Percentiles rank a stretch among this genome's conserved stretches.
Evolutionary conservation across 2,329 filamentous ascomycete species (phyloP).

Genomic region (Harringtonia aguacate): DNA sequence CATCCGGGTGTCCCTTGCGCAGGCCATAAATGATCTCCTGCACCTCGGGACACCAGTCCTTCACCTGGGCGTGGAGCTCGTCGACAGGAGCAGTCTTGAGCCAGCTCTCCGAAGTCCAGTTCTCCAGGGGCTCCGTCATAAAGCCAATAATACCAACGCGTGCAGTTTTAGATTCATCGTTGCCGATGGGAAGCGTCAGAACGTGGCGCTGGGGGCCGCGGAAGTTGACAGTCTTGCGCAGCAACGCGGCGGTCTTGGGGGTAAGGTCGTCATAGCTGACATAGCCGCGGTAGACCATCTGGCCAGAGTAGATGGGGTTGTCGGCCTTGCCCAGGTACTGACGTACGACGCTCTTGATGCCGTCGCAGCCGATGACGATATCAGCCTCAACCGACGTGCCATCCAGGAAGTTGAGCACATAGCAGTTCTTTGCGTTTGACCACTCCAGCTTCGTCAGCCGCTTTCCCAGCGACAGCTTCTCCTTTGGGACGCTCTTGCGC

Average conservation of each 20-base stretch:
- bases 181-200: conserved; percentile 23
- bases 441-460: conserved; percentile 4
- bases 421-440: neutral
- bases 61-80: conserved; percentile 28
- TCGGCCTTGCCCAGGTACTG: conserved; percentile 34
- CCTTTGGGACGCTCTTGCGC: conserved; percentile 1
- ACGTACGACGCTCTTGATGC: conserved; percentile 47
- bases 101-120: conserved; percentile 12
- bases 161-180: conserved; percentile 21
- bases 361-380: conserved; percentile 51
- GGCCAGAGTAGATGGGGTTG: conserved; percentile 39
- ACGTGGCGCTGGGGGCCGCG: conserved; percentile 23
- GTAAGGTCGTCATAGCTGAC: conserved; percentile 10
- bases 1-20: conserved; percentile 23
- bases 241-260: conserved; percentile 20
- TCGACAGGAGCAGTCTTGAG: conserved; percentile 25
- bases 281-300: conserved; percentile 48
- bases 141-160: conserved; percentile 22
- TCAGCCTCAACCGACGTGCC: conserved; percentile 18
- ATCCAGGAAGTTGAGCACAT: conserved; percentile 16
- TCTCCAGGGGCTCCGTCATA: conserved; percentile 12
- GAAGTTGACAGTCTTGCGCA: conserved; percentile 48
- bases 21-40: conserved; percentile 30
- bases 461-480: conserved; percentile 6
- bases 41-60: conserved; percentile 28